These are phyloP conservation scores for Cymodocea nodosa DNA, from an alignment of 116 monocot species.

Conservation along the genomic window DNA sequence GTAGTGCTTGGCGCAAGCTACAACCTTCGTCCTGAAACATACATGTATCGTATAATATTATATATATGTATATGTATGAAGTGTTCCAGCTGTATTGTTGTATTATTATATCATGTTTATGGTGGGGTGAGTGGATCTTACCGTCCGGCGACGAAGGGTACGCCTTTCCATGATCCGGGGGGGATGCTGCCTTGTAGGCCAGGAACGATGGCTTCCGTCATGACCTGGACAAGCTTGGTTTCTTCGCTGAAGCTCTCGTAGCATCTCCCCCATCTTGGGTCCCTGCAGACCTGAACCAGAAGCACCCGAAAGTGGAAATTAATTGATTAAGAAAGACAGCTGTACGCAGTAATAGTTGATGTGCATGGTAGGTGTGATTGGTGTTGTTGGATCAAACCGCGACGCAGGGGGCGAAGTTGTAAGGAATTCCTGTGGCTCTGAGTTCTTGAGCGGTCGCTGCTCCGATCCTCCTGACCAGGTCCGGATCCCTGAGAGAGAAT, in stretches of 20 bases:
- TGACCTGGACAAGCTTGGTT: constrained; percentile 39
- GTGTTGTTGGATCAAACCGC: constrained; percentile 26
- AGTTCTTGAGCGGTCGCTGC: constrained; percentile 72
- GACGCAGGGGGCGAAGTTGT: constrained; percentile 59
- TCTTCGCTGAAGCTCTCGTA: constrained; percentile 87
- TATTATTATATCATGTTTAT: no score
- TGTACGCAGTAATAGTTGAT: no score
- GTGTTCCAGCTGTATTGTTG: no score
- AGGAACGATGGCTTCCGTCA: constrained; percentile 58
- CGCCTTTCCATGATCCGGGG: constrained; percentile 10
- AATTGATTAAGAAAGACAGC: neutral
- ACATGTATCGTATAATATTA: no score
- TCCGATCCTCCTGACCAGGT: constrained; percentile 52
- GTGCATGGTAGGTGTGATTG: no score
- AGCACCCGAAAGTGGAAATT: neutral
- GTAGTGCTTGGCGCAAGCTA: constrained; percentile 59
- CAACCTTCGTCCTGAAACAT: constrained; percentile 39
- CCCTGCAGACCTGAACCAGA: constrained; percentile 61
- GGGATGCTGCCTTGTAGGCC: constrained; percentile 71
- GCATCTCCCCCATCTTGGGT: constrained; percentile 65
- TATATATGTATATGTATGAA: no score
- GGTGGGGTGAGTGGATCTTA: constrained; percentile 4
- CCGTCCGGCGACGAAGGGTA: constrained; percentile 25
- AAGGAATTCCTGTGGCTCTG: constrained; percentile 63
- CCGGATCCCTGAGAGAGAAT: constrained; percentile 36